Evolutionary conservation across 73 alveolate species (phyloP).

Genomic region (Paramecium octaurelia): DNA sequence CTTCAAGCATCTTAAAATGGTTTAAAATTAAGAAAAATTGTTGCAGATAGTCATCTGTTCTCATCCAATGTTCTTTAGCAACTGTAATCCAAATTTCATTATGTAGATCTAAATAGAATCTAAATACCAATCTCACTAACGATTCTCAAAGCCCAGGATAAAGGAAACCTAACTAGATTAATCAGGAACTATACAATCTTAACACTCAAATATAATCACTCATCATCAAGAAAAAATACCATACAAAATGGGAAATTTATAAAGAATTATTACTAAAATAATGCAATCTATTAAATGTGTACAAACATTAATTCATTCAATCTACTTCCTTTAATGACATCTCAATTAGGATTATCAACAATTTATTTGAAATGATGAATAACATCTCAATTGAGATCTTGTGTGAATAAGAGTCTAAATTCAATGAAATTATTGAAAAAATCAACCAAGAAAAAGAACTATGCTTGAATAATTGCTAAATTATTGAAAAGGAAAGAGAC

Average conservation of each 20-base stretch:
- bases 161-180: not conserved
- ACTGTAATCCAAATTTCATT: not conserved
- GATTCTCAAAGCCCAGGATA: not conserved
- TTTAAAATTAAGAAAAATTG: not conserved
- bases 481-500: conserved; percentile 13
- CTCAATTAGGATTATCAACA: not conserved
- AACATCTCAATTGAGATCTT: not conserved
- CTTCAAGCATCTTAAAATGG: not conserved
- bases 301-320: not conserved
- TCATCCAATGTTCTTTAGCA: not conserved
- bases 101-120: not conserved
- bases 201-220: not conserved
- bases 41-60: not conserved
- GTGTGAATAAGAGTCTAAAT: conserved; percentile 2
- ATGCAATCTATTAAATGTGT: not conserved
- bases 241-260: not conserved
- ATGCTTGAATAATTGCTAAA: not conserved
- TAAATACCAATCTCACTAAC: not conserved
- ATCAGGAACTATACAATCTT: not conserved
- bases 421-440: not conserved
- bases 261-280: not conserved
- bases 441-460: not conserved
- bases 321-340: not conserved
- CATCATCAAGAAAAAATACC: not conserved
- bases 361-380: not conserved